phyloP scores from a whole-genome alignment of 2,329 filamentous ascomycete species.

The Phialocephala subalpina region DNA sequence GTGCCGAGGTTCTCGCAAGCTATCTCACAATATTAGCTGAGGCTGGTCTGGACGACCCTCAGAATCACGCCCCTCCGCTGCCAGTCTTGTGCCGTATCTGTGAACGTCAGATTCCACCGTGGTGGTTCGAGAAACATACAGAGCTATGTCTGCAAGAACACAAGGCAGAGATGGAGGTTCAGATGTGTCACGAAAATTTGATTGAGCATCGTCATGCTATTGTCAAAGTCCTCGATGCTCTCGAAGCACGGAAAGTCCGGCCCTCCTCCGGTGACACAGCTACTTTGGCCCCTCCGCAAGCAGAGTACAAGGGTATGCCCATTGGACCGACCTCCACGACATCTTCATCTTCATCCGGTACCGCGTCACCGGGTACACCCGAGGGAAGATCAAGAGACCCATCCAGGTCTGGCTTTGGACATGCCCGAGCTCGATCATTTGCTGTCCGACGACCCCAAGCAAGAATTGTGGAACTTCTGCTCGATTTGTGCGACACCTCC shows the following conservation, averaged over 20 bases:
- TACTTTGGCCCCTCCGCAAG: conserved; percentile 57
- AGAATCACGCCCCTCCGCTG: conserved; percentile 79
- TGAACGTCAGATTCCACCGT: conserved; percentile 94
- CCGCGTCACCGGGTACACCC: conserved; percentile 74
- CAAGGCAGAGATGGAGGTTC: conserved; percentile 95
- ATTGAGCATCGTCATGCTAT: conserved; percentile 94
- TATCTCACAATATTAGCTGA: conserved; percentile 92
- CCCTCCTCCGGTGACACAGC: conserved; percentile 62
- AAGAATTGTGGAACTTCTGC: conserved; percentile 90
- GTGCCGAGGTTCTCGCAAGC: conserved; percentile 92
- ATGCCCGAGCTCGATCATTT: conserved; percentile 85
- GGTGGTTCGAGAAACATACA: conserved; percentile 99
- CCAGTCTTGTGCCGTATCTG: conserved; percentile 96
- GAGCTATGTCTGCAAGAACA: conserved; percentile 96
- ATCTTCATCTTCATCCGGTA: conserved; percentile 70
- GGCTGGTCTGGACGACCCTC: conserved; percentile 76
- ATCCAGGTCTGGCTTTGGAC: conserved; percentile 74
- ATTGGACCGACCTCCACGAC: conserved; percentile 78
- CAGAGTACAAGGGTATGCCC: conserved; percentile 87
- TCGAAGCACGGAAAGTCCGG: conserved; percentile 80
- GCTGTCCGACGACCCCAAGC: conserved; percentile 89
- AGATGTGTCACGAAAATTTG: conserved; percentile 91
- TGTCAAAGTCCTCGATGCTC: conserved; percentile 91
- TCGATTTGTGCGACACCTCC: conserved; percentile 95
- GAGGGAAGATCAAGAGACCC: conserved; percentile 76